These are phyloP conservation scores for Pichia sporocuriosa DNA, from an alignment of 805 yeast species.

Conservation along the genomic window DNA sequence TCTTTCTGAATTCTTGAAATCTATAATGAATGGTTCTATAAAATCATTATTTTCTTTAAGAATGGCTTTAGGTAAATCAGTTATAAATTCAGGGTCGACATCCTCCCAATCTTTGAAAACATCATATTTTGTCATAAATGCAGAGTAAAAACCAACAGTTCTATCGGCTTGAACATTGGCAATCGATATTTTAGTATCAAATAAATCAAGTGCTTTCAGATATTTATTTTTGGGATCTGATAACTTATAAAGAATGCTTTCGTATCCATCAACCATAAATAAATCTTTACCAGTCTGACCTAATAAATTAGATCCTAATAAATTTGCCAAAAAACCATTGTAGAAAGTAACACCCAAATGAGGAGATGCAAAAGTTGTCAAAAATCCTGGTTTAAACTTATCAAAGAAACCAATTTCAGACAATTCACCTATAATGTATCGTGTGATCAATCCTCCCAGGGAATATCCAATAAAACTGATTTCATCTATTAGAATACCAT, in stretches of 20 bases:
- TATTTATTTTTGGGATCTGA: conserved; percentile 47
- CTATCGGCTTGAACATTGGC: conserved; percentile 81
- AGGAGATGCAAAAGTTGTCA: conserved; percentile 72
- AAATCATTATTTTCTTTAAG: conserved; percentile 30
- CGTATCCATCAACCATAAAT: conserved; percentile 42
- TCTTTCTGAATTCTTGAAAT: conserved; percentile 33
- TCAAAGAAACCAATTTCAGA: conserved; percentile 45
- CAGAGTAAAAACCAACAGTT: conserved; percentile 80
- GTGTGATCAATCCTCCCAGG: conserved; percentile 76
- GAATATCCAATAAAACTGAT: conserved; percentile 84
- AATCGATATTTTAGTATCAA: conserved; percentile 50
- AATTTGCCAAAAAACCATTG: conserved; percentile 36
- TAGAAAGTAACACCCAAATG: conserved; percentile 59
- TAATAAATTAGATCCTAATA: conserved; percentile 45
- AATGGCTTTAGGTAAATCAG: conserved; percentile 35
- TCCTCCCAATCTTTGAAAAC: conserved; percentile 59
- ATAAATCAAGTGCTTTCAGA: conserved; percentile 47
- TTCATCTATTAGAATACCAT: conserved; percentile 34
- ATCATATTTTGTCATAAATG: conserved; percentile 64
- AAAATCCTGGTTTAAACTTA: conserved; percentile 51
- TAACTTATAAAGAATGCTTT: conserved; percentile 44
- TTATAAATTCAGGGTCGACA: conserved; percentile 41
- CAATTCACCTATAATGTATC: conserved; percentile 62
- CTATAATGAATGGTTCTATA: conserved; percentile 43
- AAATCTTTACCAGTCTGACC: conserved; percentile 73